Conservation (phyloP, 768 basidiomycete genomes). For the Leucocoprinus leucothites region DNA sequence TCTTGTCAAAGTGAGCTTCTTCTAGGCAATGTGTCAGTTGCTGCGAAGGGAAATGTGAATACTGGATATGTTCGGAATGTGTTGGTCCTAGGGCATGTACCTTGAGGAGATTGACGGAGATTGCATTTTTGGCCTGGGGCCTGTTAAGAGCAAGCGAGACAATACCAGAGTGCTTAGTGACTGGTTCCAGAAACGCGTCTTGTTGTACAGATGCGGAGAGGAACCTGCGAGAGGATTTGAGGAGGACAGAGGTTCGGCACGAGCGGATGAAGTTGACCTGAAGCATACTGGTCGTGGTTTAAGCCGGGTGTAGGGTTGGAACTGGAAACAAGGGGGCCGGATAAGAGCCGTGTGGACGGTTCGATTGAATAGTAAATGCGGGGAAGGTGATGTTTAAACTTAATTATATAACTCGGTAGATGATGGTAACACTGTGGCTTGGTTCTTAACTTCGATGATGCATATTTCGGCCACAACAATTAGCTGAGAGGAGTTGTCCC, state of each 20-base stretch:
- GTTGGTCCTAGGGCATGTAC: conserved; percentile 30
- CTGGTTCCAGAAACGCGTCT: conserved; percentile 50
- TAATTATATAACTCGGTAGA: no score
- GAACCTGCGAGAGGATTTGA: conserved; percentile 1
- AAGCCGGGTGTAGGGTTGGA: not conserved
- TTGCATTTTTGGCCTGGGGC: conserved; percentile 84
- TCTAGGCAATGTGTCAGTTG: conserved; percentile 72
- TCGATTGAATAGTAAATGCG: conserved; percentile 1
- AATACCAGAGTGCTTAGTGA: conserved; percentile 58
- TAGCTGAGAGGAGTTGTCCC: not conserved
- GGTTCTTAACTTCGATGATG: conserved; percentile 3
- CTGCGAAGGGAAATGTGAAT: conserved; percentile 32
- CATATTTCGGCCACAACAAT: not conserved
- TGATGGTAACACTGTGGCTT: not conserved
- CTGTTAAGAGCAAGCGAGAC: conserved; percentile 76
- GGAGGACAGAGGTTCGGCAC: not conserved
- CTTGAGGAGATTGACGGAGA: conserved; percentile 69
- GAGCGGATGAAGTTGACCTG: conserved; percentile 1
- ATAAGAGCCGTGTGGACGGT: not conserved
- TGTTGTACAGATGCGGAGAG: conserved; percentile 7
- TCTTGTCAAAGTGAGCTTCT: conserved; percentile 61
- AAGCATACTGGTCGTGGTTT: conserved; percentile 9
- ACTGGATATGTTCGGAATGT: conserved; percentile 3
- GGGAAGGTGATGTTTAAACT: conserved; percentile 1
- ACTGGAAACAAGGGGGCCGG: not conserved